Evolutionary conservation across 2,329 filamentous ascomycete species (phyloP).

Genomic region (Tolypocladium guangdongense): DNA sequence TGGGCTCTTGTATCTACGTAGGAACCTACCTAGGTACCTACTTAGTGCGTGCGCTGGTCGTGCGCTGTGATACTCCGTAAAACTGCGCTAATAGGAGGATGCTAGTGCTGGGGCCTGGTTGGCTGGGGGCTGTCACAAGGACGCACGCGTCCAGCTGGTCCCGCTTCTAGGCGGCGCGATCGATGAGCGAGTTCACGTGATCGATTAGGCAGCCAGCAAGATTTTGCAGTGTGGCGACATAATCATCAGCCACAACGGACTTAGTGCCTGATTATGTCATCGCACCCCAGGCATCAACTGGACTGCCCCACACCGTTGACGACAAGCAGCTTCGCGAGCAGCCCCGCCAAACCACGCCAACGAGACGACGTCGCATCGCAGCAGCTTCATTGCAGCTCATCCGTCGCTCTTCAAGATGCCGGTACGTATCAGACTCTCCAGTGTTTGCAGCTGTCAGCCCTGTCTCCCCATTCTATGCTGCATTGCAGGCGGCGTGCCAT

Average conservation of each 20-base stretch:
- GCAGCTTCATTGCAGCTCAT: conserved; percentile 11
- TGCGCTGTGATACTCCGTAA: too few species aligned
- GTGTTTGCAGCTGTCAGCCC: neutral
- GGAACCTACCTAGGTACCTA: too few species aligned
- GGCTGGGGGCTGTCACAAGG: conserved; percentile 5
- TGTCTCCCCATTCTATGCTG: neutral
- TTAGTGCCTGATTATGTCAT: neutral
- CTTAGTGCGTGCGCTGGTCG: too few species aligned
- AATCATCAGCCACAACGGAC: neutral
- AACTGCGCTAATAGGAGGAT: too few species aligned
- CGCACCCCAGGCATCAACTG: neutral
- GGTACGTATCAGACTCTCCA: conserved; percentile 20
- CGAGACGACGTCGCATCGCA: neutral
- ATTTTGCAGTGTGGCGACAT: neutral
- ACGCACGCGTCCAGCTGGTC: conserved; percentile 10
- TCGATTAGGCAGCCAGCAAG: conserved; percentile 21
- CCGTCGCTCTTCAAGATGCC: conserved; percentile 31
- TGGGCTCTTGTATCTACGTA: too few species aligned
- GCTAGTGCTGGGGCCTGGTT: neutral
- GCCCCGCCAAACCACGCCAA: neutral
- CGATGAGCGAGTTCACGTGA: conserved; percentile 26
- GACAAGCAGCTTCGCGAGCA: neutral
- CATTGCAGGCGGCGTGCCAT: neutral
- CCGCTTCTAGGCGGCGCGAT: conserved; percentile 15
- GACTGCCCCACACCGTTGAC: neutral